These are phyloP conservation scores for Lodderomyces beijingensis DNA, from an alignment of 1,139 yeast species.

Conservation along the genomic window DNA sequence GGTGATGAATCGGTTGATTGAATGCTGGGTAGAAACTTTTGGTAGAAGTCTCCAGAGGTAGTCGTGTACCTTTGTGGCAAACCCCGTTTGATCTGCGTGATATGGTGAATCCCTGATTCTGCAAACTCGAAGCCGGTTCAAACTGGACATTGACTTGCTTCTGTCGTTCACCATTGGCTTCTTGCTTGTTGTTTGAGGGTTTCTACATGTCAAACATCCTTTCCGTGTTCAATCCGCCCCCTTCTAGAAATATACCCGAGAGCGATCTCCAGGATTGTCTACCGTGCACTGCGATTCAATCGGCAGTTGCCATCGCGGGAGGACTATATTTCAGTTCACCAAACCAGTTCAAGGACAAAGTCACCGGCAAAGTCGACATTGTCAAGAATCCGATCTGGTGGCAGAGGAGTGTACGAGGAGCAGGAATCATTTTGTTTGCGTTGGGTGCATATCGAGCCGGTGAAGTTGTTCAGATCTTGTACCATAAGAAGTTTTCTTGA, in stretches of 20 bases:
- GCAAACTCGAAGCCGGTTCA: too few relatives aligned
- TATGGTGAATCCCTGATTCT: too few relatives aligned
- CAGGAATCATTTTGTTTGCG: conserved; percentile 33
- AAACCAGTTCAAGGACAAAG: conserved; percentile 28
- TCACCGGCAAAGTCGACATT: conserved; percentile 28
- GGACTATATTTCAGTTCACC: conserved; percentile 32
- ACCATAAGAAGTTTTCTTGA: conserved; percentile 5
- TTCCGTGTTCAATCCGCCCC: conserved; percentile 36
- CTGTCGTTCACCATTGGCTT: too few relatives aligned
- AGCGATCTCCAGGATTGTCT: conserved; percentile 27
- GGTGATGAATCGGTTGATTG: too few relatives aligned
- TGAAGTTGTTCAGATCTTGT: conserved; percentile 22
- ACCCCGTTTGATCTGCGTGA: too few relatives aligned
- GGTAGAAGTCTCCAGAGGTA: too few relatives aligned
- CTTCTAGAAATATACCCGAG: conserved; percentile 22
- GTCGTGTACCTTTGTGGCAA: too few relatives aligned
- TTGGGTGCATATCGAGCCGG: conserved; percentile 36
- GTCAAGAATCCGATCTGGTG: conserved; percentile 41
- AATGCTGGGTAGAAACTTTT: too few relatives aligned
- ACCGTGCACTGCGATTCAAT: conserved; percentile 40
- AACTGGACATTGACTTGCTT: too few relatives aligned
- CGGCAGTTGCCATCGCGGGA: conserved; percentile 29
- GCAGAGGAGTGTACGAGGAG: conserved; percentile 31
- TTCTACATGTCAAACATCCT: conserved; percentile 32
- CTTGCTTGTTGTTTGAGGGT: background rate